phyloP scores from a whole-genome alignment of 2,329 filamentous ascomycete species.

The Sarocladium strictum region DNA sequence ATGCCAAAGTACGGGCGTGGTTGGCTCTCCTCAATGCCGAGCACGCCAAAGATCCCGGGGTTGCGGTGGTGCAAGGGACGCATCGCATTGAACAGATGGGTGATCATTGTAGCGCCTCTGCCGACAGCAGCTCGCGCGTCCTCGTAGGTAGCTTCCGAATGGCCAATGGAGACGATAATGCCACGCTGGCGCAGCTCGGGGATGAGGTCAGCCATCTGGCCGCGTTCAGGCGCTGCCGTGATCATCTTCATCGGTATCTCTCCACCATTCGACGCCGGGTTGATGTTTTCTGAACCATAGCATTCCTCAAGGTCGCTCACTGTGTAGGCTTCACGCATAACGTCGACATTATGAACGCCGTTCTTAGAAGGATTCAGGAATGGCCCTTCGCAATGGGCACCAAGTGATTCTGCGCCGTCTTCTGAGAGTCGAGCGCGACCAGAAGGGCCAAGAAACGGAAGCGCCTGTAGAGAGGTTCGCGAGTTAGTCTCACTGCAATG shows the following conservation, averaged over 20 bases:
- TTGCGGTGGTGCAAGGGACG: slow-evolving; percentile 84
- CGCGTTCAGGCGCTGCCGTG: slow-evolving; percentile 78
- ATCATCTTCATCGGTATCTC: slow-evolving; percentile 64
- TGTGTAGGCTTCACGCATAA: slow-evolving; percentile 59
- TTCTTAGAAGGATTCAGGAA: slow-evolving; percentile 81
- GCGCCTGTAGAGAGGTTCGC: slow-evolving; percentile 35
- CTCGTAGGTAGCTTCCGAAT: slow-evolving; percentile 84
- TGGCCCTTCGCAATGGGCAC: slow-evolving; percentile 86
- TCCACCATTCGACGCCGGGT: slow-evolving; percentile 25
- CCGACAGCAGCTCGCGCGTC: slow-evolving; percentile 65
- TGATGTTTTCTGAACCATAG: slow-evolving; percentile 68
- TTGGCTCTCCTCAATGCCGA: slow-evolving; percentile 59
- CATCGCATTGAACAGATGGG: slow-evolving; percentile 94
- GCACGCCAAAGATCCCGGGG: slow-evolving; percentile 80
- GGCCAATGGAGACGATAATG: slow-evolving; percentile 76
- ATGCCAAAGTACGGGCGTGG: slow-evolving; percentile 76
- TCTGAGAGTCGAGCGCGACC: slow-evolving; percentile 50
- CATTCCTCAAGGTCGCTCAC: slow-evolving; percentile 62
- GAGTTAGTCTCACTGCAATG: slow-evolving; percentile 8
- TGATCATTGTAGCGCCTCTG: slow-evolving; percentile 83
- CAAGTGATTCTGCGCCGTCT: slow-evolving; percentile 79
- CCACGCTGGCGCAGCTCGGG: slow-evolving; percentile 56
- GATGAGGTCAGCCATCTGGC: slow-evolving; percentile 64
- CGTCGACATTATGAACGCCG: slow-evolving; percentile 73
- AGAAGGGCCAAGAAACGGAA: slow-evolving; percentile 73